Evolutionary conservation across 2,329 filamentous ascomycete genomes (phyloP), one percentile per base, ranked within the genome.

Genomic region (Aspergillus fructus): DNA sequence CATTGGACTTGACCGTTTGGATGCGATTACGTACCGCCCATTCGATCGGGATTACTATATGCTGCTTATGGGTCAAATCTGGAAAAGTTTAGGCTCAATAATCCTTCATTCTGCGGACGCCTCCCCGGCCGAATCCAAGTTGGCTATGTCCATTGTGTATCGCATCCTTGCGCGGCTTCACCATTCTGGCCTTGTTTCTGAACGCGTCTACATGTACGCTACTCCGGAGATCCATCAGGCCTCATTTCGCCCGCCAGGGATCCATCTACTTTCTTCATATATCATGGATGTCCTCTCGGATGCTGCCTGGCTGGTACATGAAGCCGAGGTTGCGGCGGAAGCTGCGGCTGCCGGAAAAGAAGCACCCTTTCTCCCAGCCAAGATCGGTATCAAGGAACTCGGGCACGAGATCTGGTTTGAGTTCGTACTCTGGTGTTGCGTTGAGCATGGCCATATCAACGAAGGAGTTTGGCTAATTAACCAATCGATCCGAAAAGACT

Each of bases 361-460:
- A 21, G 68, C 74, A 3, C 75, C 76, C 3, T 75, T 69, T 55
- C 61, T 74, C 40, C 69, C 70, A 23, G 74, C 76, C 55, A 76
- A 74, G 45, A 71, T 77, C 43, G 73, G 70, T 40, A 70, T 78
- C 27, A 71, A 74, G 42, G 74, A 78, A 54, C 70, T 81, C 21
- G 78, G 76, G 2, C 75, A 74, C 15, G 77, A 79, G 56, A 71
- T 80, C 12, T 81, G 79, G 79, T 62, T 81, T 12, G 79, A 81
- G 56, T 73, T 81, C 37, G 71, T 81, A 52, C 73, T 81, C 17
- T 81, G 79, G 78, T 79, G 75, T 57, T 81, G 79, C 64, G 74
- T 81, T 37, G 79, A 81, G 62, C 74, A 75, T 56, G 77, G 77
- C 6, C 75, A 74, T 60, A 65, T 72, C 17, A 69, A 64, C 30